Percentiles rank a stretch among this genome's conserved stretches.
These are phyloP conservation scores for Fusarium illudens DNA, from an alignment of 2,329 filamentous ascomycete species.

Conservation along the genomic window DNA sequence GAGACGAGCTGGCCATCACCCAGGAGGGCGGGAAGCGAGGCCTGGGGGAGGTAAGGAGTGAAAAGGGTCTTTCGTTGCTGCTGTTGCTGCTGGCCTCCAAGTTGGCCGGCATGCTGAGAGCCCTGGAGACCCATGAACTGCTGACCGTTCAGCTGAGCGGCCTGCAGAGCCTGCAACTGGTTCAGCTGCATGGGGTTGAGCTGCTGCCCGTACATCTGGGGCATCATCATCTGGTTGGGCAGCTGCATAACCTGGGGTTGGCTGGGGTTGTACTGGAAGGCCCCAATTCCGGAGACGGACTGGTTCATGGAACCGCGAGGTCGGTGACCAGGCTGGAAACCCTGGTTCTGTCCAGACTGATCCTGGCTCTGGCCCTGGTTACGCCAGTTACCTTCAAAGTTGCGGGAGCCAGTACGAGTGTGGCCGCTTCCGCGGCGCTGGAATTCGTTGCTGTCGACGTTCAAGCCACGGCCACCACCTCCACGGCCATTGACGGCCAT, in stretches of 20 bases:
- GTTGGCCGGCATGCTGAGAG: constrained; percentile 76
- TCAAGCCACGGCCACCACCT: constrained; percentile 74
- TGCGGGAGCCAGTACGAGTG: constrained; percentile 82
- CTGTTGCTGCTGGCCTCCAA: constrained; percentile 74
- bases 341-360: constrained; percentile 65
- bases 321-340: constrained; percentile 93
- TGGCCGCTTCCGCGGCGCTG: constrained; percentile 83
- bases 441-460: constrained; percentile 65
- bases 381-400: constrained; percentile 98
- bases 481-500: constrained; percentile 82
- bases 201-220: constrained; percentile 87
- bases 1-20: constrained; percentile 94
- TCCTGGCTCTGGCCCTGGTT: constrained; percentile 77
- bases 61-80: constrained; percentile 98
- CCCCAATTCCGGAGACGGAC: constrained; percentile 82
- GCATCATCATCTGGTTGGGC: constrained; percentile 85
- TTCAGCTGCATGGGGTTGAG: constrained; percentile 87
- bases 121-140: constrained; percentile 72
- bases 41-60: constrained; percentile 96
- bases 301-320: constrained; percentile 84
- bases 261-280: constrained; percentile 83
- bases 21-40: constrained; percentile 88
- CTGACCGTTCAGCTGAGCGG: constrained; percentile 82
- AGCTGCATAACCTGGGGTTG: constrained; percentile 90
- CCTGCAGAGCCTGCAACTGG: constrained; percentile 92